phyloP scores from a whole-genome alignment of 192 early-diverging fungal genomes.

The Gryganskiella cystojenkinii region DNA sequence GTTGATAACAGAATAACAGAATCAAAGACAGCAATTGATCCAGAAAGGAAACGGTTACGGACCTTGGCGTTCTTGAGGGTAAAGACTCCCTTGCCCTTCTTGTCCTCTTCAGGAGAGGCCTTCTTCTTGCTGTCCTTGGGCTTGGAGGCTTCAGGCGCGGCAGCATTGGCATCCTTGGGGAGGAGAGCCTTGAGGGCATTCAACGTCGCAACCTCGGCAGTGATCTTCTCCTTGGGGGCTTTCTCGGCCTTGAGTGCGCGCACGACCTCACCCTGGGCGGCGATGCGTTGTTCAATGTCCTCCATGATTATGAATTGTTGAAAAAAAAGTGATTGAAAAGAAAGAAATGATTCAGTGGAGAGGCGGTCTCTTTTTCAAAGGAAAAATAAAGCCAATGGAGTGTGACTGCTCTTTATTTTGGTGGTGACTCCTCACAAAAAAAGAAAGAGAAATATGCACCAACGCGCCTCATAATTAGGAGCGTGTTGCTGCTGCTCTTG shows the following conservation, averaged over 20 bases:
- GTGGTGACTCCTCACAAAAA: no score
- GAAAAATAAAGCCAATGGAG: no score
- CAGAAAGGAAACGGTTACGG: background rate
- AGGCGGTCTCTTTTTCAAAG: background rate
- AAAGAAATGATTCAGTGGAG: background rate
- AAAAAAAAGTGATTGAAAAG: background rate
- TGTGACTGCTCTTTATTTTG: no score
- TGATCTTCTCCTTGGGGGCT: constrained; percentile 66
- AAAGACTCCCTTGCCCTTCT: constrained; percentile 62
- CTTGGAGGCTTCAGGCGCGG: constrained; percentile 17
- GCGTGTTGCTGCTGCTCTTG: no score
- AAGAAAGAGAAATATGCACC: no score
- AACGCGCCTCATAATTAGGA: no score
- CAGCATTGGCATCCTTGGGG: constrained; percentile 32
- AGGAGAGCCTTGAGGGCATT: constrained; percentile 66
- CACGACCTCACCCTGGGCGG: constrained; percentile 68
- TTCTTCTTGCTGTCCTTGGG: constrained; percentile 30
- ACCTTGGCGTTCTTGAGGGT: constrained; percentile 86
- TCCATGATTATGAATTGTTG: constrained; percentile 20
- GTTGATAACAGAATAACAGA: background rate
- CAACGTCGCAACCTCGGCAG: constrained; percentile 67
- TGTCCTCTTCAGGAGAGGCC: constrained; percentile 37
- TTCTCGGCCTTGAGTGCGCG: constrained; percentile 70
- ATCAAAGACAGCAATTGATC: background rate
- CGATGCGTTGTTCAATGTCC: constrained; percentile 56